These are phyloP conservation scores for Kondoa subrosea DNA, from an alignment of 768 basidiomycete genomes.

Conservation along the genomic window DNA sequence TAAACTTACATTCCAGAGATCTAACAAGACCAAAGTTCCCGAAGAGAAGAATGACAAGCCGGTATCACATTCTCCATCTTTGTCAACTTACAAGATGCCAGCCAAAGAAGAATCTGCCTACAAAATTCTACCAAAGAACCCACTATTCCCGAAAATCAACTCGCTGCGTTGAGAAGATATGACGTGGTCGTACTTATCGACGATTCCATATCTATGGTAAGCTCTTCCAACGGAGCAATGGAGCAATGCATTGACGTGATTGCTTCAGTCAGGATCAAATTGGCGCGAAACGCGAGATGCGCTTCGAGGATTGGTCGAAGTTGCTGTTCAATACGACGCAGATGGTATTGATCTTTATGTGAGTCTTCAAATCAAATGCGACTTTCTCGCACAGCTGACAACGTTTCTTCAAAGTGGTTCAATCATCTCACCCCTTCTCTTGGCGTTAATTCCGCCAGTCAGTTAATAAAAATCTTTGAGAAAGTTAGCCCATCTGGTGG, in stretches of 20 bases:
- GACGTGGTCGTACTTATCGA: slow-evolving; percentile 17
- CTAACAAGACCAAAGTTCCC: too few relatives aligned
- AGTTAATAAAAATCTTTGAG: slow-evolving; percentile 19
- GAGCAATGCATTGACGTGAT: not conserved
- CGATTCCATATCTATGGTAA: slow-evolving; percentile 17
- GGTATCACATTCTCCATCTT: too few relatives aligned
- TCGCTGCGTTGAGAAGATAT: slow-evolving; percentile 18
- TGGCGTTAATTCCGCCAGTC: slow-evolving; percentile 8
- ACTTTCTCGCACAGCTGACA: not conserved
- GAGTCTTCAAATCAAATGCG: not conserved
- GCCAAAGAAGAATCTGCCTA: too few relatives aligned
- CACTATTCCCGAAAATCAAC: slow-evolving; percentile 9
- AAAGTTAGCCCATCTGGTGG: slow-evolving; percentile 18
- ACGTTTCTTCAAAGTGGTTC: slow-evolving; percentile 17
- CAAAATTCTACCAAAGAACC: too few relatives aligned
- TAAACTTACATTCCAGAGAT: too few relatives aligned
- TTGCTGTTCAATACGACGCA: slow-evolving; percentile 14
- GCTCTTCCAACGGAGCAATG: not conserved
- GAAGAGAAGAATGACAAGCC: too few relatives aligned
- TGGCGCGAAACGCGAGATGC: slow-evolving; percentile 17
- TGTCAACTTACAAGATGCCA: too few relatives aligned
- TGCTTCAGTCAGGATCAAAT: slow-evolving; percentile 16
- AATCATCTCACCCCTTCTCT: slow-evolving; percentile 10
- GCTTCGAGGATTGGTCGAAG: slow-evolving; percentile 10
- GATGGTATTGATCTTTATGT: slow-evolving; percentile 14